Conservation (phyloP, 2,329 filamentous ascomycete species). For the Colletotrichum lini region DNA sequence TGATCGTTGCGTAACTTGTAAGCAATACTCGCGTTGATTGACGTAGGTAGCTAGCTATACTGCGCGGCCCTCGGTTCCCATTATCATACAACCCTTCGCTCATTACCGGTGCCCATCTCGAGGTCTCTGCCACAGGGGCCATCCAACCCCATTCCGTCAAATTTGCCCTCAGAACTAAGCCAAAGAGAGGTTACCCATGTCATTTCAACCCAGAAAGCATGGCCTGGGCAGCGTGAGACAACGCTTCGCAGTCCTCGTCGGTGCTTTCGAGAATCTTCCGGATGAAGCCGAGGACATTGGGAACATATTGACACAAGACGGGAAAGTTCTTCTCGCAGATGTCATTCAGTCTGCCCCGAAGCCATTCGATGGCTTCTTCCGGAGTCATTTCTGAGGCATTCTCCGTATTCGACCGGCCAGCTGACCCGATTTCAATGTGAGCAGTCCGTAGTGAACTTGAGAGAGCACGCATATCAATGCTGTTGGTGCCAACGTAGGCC, state of each 20-base stretch:
- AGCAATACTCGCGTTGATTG: background rate
- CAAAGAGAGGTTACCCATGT: background rate
- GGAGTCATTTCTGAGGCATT: no score
- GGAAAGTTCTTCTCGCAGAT: background rate
- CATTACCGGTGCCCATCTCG: background rate
- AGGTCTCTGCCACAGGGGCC: background rate
- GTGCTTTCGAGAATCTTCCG: background rate
- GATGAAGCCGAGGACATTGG: background rate
- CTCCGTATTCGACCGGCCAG: background rate
- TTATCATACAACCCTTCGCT: background rate
- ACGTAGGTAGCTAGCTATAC: slow-evolving; percentile 34
- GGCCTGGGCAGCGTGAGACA: background rate
- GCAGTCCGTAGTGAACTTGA: background rate
- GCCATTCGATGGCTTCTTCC: background rate
- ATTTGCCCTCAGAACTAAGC: background rate
- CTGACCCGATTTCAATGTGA: background rate
- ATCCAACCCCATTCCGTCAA: background rate
- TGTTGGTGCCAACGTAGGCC: no score
- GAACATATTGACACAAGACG: background rate
- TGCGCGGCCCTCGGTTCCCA: background rate
- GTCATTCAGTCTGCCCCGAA: background rate
- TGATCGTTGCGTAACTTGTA: slow-evolving; percentile 2
- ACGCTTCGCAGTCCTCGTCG: background rate
- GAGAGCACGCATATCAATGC: background rate
- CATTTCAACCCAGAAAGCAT: background rate